Evolutionary conservation across 495 filamentous ascomycete genomes (phyloP), one percentile per base, ranked within the genome.

Genomic region (Tuber aestivum): DNA sequence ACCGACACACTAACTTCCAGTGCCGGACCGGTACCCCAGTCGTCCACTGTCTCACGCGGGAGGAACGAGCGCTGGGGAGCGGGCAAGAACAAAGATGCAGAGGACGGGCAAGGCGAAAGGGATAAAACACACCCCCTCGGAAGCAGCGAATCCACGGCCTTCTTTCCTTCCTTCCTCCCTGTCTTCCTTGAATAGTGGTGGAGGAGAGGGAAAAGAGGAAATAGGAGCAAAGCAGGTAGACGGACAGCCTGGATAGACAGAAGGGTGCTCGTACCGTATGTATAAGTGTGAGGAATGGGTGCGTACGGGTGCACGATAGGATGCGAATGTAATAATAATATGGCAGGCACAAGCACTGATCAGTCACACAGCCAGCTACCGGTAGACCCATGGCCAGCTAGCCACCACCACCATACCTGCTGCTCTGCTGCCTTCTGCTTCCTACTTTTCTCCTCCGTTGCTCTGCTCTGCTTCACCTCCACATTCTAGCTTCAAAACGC

Each of bases 151-250:
- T 32, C 27, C 27, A 35, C 56, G 56, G 56, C 56, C 56, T 65
- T 65, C 56, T 35, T 65, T 65, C 56, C 14, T 65, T n/a, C 45
- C 21, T 48, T 48, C 45, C 45, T 56, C 27, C 50, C 50, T 61
- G n/a, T 32, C 50, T 61, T 61, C 50, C 50, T 61, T 61, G 50
- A 61, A 74, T 75, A n/a, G n/a, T 7, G n/a, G 35, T 42, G 48
- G 74, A 68, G 70, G 69, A 45, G 68, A 73, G 44, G 21, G 75
- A 65, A 41, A 27, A 73, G 71, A 37, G 48, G 45, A 72, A 38
- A 73, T 50, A 35, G n/a, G 71, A 75, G 78, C 75, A 79, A 75
- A 77, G 73, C 78, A 79, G 65, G 75, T 69, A 75, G 74, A 71
- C 72, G 75, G 56, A 78, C 69, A 42, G 41, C 35, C 27, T 40